phyloP scores from a whole-genome alignment of 1,284 basidiomycete species.

The Gomphus bonarii region DNA sequence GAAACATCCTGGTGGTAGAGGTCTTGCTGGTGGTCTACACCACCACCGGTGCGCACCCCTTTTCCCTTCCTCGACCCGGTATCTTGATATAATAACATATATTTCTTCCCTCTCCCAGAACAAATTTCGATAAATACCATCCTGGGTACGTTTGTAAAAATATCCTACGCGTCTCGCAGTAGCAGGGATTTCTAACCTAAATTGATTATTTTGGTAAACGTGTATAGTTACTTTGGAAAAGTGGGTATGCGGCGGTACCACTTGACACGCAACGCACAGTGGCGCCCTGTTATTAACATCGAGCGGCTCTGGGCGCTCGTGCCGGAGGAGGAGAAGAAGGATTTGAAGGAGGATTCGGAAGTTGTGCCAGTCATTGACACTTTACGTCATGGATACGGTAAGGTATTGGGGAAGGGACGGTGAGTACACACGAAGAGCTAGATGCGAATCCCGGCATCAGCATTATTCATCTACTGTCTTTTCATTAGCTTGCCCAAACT shows the following conservation, averaged over 20 bases:
- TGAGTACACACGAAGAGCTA: constrained; percentile 29
- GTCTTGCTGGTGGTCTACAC: constrained; percentile 99
- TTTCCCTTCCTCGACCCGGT: too few relatives aligned
- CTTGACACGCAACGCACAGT: constrained; percentile 82
- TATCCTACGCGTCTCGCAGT: too few relatives aligned
- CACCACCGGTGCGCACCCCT: constrained; percentile 97
- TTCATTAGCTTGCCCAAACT: constrained; percentile 56
- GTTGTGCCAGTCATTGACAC: constrained; percentile 90
- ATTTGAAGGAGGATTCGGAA: constrained; percentile 54
- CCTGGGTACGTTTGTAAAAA: constrained; percentile 63
- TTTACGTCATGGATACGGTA: constrained; percentile 78
- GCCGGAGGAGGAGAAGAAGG: constrained; percentile 68
- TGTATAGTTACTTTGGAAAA: constrained; percentile 88
- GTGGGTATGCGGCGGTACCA: constrained; percentile 99
- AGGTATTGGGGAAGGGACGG: constrained; percentile 85
- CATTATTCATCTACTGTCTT: not conserved
- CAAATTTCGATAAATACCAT: constrained; percentile 92
- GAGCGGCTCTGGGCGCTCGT: constrained; percentile 87
- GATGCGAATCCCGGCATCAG: not conserved
- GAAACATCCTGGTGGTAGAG: constrained; percentile 99
- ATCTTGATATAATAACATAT: too few relatives aligned
- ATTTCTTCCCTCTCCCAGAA: too few relatives aligned
- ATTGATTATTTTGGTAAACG: too few relatives aligned
- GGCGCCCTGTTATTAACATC: constrained; percentile 94
- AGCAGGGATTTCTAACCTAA: not conserved